Percentiles rank a stretch among this genome's conserved stretches.
Conservation (phyloP, 768 basidiomycete genomes). For the Mrakia gelida region DNA sequence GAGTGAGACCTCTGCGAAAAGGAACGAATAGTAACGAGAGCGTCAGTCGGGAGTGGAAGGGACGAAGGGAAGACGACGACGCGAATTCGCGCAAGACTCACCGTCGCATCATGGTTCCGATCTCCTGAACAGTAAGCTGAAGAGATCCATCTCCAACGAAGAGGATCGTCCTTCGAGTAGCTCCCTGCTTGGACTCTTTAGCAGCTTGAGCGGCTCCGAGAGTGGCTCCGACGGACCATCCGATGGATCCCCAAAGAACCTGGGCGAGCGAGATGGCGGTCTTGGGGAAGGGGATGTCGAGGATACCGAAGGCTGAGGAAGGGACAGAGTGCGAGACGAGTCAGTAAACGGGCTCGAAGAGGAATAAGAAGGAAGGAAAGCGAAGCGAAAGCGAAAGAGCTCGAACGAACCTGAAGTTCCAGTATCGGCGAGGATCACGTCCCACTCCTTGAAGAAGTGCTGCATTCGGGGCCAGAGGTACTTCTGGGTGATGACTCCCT, state of each 20-base stretch:
- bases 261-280: conserved; percentile 63
- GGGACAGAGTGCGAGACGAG: background rate
- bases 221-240: conserved; percentile 47
- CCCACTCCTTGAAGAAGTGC: conserved; percentile 61
- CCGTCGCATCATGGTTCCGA: conserved; percentile 64
- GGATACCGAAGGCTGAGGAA: conserved; percentile 63
- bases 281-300: conserved; percentile 74
- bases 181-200: conserved; percentile 49
- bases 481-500: conserved; percentile 61
- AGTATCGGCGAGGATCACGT: conserved; percentile 80
- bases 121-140: conserved; percentile 48
- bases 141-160: conserved; percentile 51
- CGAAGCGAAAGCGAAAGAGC: too few species aligned
- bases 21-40: background rate
- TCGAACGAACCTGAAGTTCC: conserved; percentile 46
- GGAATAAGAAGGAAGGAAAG: too few species aligned
- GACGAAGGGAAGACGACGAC: background rate
- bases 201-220: conserved; percentile 74
- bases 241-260: conserved; percentile 86
- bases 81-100: background rate
- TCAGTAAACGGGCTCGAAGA: background rate
- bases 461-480: conserved; percentile 81
- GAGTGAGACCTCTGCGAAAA: conserved; percentile 53
- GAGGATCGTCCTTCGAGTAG: conserved; percentile 64
- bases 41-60: background rate